These are phyloP conservation scores for Gracilariopsis chorda DNA, from an alignment of 23 red algal species.

Conservation along the genomic window DNA sequence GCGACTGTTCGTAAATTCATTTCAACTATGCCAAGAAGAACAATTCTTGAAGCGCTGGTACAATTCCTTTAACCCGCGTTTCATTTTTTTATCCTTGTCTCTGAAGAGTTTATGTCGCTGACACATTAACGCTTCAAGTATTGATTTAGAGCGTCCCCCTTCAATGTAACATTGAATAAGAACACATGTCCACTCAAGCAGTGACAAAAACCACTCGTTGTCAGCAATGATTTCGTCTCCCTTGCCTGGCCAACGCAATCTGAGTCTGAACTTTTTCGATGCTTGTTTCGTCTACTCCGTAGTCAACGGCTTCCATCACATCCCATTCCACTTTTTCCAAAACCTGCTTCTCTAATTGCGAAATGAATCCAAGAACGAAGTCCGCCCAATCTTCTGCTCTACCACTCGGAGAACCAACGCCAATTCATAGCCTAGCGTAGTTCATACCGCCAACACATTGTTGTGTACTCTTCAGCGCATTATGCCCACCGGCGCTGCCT, in stretches of 20 bases:
- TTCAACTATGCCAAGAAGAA: no score
- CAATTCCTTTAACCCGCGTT: no score
- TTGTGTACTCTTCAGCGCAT: slow-evolving; percentile 78
- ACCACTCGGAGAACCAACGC: slow-evolving; percentile 44
- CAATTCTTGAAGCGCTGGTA: no score
- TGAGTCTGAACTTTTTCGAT: background rate
- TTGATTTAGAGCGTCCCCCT: no score
- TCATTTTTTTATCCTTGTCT: no score
- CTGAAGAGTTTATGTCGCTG: no score
- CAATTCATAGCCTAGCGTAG: slow-evolving; percentile 68
- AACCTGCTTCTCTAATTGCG: background rate
- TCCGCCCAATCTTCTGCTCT: background rate
- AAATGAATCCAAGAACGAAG: slow-evolving; percentile 75
- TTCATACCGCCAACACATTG: slow-evolving; percentile 3
- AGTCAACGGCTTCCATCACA: slow-evolving; percentile 8
- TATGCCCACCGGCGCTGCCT: slow-evolving; percentile 76
- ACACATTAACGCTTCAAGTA: no score
- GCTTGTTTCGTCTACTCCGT: background rate
- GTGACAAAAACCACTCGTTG: no score
- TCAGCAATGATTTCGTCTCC: no score
- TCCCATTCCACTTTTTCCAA: slow-evolving; percentile 21
- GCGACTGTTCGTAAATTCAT: slow-evolving; percentile 55
- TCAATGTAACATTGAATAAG: no score
- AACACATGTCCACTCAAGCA: no score
- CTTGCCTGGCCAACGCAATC: no score